phyloP scores from a whole-genome alignment of 495 filamentous ascomycete genomes.

The Penicillium parvum region DNA sequence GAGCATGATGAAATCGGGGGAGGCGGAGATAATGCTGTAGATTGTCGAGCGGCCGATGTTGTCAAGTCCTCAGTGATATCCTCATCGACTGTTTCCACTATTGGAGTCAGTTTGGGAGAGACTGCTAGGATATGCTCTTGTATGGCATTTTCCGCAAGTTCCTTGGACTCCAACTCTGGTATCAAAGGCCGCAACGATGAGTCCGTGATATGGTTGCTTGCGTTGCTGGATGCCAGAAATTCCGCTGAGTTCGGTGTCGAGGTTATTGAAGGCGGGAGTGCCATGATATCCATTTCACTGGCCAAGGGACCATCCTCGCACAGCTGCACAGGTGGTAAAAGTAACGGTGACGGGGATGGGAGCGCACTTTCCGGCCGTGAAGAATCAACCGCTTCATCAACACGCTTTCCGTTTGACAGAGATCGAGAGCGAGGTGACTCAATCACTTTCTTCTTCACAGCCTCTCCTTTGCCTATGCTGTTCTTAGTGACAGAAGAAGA shows the following conservation, averaged over 20 bases:
- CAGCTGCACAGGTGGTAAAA: slow-evolving; percentile 1
- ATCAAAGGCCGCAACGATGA: not conserved
- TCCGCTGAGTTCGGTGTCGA: not conserved
- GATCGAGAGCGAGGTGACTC: too few relatives aligned
- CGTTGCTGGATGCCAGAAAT: not conserved
- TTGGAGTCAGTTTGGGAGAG: slow-evolving; percentile 7
- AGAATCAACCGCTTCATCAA: too few relatives aligned
- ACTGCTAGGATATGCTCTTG: not conserved
- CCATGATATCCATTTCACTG: not conserved
- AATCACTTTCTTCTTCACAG: too few relatives aligned
- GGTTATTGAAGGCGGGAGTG: not conserved
- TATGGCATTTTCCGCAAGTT: not conserved
- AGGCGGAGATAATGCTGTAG: too few relatives aligned
- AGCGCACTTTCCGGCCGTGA: not conserved
- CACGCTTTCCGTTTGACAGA: too few relatives aligned
- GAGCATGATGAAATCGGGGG: not conserved
- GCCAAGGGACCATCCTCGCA: not conserved
- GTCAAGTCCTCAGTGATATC: not conserved
- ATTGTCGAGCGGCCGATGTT: too few relatives aligned
- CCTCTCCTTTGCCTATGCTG: too few relatives aligned
- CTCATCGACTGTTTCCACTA: slow-evolving; percentile 10
- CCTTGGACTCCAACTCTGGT: not conserved
- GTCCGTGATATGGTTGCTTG: not conserved
- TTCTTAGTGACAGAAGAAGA: too few relatives aligned
- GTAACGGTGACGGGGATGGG: slow-evolving; percentile 9